These are phyloP conservation scores for Pseudogymnoascus sp. DNA, from an alignment of 2,329 filamentous ascomycete genomes.

Conservation along the genomic window DNA sequence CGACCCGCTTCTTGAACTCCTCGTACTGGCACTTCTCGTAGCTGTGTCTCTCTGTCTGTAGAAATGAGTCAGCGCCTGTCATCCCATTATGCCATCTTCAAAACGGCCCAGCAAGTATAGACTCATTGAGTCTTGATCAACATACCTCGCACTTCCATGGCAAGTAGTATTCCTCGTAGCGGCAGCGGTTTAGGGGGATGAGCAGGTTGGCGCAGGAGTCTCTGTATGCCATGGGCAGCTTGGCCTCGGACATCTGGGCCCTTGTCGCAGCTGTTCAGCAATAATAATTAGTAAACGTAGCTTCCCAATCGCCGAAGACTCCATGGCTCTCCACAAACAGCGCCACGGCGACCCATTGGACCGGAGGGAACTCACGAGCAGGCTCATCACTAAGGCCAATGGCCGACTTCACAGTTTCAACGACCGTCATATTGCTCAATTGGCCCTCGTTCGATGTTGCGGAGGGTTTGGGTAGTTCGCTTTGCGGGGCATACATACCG, in stretches of 20 bases:
- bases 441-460: conserved; percentile 6
- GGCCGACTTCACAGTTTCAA: conserved; percentile 38
- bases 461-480: conserved; percentile 4
- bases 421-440: conserved; percentile 34
- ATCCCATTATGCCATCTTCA: not conserved
- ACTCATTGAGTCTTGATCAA: conserved; percentile 7
- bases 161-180: conserved; percentile 82
- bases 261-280: conserved; percentile 59
- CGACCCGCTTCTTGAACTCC: conserved; percentile 96
- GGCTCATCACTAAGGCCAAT: conserved; percentile 33
- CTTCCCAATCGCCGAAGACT: conserved; percentile 9
- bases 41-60: conserved; percentile 84
- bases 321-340: conserved; percentile 27
- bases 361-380: conserved; percentile 17
- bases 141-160: conserved; percentile 97
- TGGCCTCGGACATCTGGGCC: conserved; percentile 89
- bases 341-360: conserved; percentile 4
- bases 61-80: conserved; percentile 12
- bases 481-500: conserved; percentile 1
- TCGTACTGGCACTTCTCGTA: conserved; percentile 99
- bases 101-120: not conserved
- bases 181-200: conserved; percentile 93
- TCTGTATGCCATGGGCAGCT: conserved; percentile 80
- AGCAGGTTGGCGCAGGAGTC: conserved; percentile 93
- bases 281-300: conserved; percentile 12